Evolutionary conservation across 768 basidiomycete genomes (phyloP).

Genomic region (Mycena sanguinolenta): DNA sequence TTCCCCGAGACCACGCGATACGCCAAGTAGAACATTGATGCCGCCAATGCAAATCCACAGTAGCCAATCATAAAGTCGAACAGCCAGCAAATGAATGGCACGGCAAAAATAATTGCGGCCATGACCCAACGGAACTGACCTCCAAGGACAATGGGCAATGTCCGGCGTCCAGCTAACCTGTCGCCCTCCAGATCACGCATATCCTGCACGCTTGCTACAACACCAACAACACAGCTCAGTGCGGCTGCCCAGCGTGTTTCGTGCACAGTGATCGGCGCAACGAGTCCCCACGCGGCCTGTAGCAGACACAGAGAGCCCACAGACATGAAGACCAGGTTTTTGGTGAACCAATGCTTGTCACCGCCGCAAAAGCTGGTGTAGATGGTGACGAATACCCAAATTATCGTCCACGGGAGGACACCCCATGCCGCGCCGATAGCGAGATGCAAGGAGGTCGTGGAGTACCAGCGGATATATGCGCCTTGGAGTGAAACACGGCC

Average conservation of each 20-base stretch:
- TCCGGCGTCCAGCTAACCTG: slow-evolving; percentile 48
- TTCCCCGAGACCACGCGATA: background rate
- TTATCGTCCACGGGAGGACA: slow-evolving; percentile 15
- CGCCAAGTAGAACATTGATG: background rate
- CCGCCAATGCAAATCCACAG: background rate
- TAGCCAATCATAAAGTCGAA: background rate
- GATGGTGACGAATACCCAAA: slow-evolving; percentile 22
- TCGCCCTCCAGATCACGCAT: slow-evolving; percentile 57
- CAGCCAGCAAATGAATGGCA: background rate
- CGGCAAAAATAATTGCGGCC: slow-evolving; percentile 10
- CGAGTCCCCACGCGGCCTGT: slow-evolving; percentile 18
- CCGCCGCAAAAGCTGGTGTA: slow-evolving; percentile 27
- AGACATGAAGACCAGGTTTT: slow-evolving; percentile 30
- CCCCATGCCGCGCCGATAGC: slow-evolving; percentile 15
- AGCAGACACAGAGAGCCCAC: slow-evolving; percentile 22
- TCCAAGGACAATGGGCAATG: slow-evolving; percentile 57
- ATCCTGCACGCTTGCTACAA: slow-evolving; percentile 55
- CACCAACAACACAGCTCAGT: slow-evolving; percentile 45
- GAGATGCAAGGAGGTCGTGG: slow-evolving; percentile 7
- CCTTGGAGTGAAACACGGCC: slow-evolving; percentile 16
- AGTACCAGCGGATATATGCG: slow-evolving; percentile 22
- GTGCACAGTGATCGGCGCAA: slow-evolving; percentile 2
- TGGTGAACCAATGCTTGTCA: slow-evolving; percentile 28
- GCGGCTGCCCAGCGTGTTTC: slow-evolving; percentile 7
- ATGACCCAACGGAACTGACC: slow-evolving; percentile 40